A percentile compares a stretch with the other conserved stretches of the same genome.
Evolutionary conservation across 2,329 filamentous ascomycete species (phyloP).

Genomic region (Fusarium burgessii): DNA sequence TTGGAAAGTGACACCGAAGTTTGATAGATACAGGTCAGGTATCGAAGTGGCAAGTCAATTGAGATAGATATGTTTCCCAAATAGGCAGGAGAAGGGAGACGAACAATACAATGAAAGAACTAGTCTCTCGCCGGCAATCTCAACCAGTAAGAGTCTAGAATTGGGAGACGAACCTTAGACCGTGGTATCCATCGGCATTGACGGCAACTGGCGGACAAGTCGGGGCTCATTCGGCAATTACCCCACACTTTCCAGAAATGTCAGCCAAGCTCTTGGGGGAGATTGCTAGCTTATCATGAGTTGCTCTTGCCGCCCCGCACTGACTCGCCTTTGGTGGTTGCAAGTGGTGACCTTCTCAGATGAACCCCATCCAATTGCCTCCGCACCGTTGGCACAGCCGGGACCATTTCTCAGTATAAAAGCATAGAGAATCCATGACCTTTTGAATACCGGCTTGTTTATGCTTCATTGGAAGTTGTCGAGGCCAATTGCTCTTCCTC

Average conservation of each 20-base stretch:
- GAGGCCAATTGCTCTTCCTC: conserved; percentile 21
- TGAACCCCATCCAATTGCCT: conserved; percentile 27
- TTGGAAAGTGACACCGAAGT: conserved; percentile 11
- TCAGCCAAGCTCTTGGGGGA: conserved; percentile 2
- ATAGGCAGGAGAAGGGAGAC: conserved; percentile 41
- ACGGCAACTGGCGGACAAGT: conserved; percentile 39
- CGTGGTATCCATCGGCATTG: conserved; percentile 38
- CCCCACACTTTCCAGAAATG: conserved; percentile 38
- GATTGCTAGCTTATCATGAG: conserved; percentile 34
- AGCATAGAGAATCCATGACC: conserved; percentile 23
- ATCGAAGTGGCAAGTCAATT: conserved; percentile 7
- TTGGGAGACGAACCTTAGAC: conserved; percentile 32
- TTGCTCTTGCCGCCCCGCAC: conserved; percentile 32
- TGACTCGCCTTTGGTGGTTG: conserved; percentile 11
- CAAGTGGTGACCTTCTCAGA: conserved; percentile 15
- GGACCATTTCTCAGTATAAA: conserved; percentile 31
- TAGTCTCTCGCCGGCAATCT: conserved; percentile 21
- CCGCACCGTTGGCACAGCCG: conserved; percentile 33
- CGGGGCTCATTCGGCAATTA: conserved; percentile 36
- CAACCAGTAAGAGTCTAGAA: conserved; percentile 29
- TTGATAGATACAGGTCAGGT: neutral
- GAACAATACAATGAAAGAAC: conserved; percentile 1
- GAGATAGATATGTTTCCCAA: conserved; percentile 25
- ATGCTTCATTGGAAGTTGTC: conserved; percentile 27
- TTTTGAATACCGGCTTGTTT: conserved; percentile 6